Base-by-base conservation (phyloP, 2,329 filamentous ascomycete species). In the Sporothrix curviconia region DNA sequence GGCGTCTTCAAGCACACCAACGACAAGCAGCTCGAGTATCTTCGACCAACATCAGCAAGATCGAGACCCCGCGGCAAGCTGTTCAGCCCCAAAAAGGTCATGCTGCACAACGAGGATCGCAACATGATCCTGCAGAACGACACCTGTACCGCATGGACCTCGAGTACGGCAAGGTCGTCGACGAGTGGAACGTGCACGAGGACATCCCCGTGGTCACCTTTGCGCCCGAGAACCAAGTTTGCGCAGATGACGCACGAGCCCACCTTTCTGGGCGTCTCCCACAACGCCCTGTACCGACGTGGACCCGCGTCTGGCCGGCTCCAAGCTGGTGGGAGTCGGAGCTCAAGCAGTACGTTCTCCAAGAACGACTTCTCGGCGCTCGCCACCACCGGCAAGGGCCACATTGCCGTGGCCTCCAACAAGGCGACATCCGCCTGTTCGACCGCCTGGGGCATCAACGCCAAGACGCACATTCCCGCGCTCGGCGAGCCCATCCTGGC, bases 171-270 rank as follows among this genome's bases (percentile, higher is more conserved):
- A 97, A 96, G 75, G 89, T 99, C 36, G 91, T 97, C 2, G 94
- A 99, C 67, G 94, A 99, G 72, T 99, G 94, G 94, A 96, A 96
- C 66, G 82, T 99, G 14, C 92, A 99, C 68, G 92, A 99, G 61
- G 90, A 97, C 69, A 96, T 99, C 56, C 87, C 90, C 0, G 89
- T 97, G 60, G 85, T 89, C 56, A 94, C 86, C 9, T 97, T 97
- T 72, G 90, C 90, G 0, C 94, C 94, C 0, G 92, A 96, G 71
- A 96, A 87, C 81, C n/a, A 99, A 99, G 82, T 99, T 96, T 67
- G 86, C 94, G 1, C 94, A 99, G 75, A 96, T 95, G 87, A 96
- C 91, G 0, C 85, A 86, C 59, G 91, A 96, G 69, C 91, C 96
- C 67, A 95, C 94, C 0, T 97, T 99, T 78, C 77, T 99, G 9